Evolutionary conservation across 805 yeast genomes (phyloP), one percentile per base, ranked within the genome.

Genomic region (Vanderwaltozyma yarrowii): DNA sequence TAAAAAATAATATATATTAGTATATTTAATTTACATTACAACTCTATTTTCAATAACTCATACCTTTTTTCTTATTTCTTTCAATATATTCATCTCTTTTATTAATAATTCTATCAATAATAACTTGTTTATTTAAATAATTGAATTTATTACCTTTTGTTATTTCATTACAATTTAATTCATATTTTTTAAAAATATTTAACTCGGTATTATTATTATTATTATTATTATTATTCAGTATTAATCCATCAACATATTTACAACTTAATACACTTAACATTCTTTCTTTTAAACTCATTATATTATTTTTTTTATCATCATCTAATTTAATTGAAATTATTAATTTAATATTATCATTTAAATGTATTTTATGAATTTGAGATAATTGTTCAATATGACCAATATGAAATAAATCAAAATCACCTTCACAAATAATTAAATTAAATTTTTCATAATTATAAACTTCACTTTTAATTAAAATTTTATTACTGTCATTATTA

Each of bases 331-430:
- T 57, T 73, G 78, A 43, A 73, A 76, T 36, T 69, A 71, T 32
- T 44, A 54, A 55, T 79, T 92, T 53, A 70, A 24, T 26, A 24
- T 19, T n/a, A 3, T 74, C 47, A 71, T 60, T 57, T 2, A 51
- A 57, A 4, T 50, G 44, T 0, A 75, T 72, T 17, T 51, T 46
- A 24, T 67, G 54, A 17, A 80, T 70, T 13, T 65, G 55, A 40
- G 71, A 64, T 44, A 89, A 65, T 9, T 80, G 80, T 47, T 78
- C 80, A 40, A 89, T 84, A 57, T 92, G 96, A 16, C 95, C 96
- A 16, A 95, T 87, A 58, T 86, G 87, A 63, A 92, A 88, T 38
- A 92, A 67, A 59, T 92, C 98, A 64, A 88, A 92, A 1, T 82
- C 81, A 11, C 96, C 97, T 46, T 76, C 81, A 14, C 85, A 39